Conservation (phyloP, 768 basidiomycete species). For the Serendipita sp. region DNA sequence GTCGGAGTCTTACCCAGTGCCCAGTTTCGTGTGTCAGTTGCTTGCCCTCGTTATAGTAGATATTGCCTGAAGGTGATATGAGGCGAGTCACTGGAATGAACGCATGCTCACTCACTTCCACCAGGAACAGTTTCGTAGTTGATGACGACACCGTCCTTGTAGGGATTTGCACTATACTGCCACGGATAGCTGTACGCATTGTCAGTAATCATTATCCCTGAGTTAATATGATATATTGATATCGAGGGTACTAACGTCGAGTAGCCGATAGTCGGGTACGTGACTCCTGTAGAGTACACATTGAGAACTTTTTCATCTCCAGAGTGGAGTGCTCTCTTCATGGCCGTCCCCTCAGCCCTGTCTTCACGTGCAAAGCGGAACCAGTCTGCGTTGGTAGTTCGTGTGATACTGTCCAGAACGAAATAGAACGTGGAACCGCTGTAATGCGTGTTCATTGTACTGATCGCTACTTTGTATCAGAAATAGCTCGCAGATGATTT, state of each 20-base stretch:
- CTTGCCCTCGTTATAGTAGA: neutral
- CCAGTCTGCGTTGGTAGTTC: neutral
- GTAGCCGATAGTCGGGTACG: neutral
- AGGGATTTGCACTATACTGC: conserved; percentile 15
- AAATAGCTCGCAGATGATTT: neutral
- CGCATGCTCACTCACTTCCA: neutral
- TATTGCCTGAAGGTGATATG: neutral
- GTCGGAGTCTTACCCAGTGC: conserved; percentile 13
- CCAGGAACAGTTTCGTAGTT: conserved; percentile 4
- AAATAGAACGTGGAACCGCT: neutral
- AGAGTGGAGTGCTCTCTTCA: neutral
- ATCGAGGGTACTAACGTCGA: conserved; percentile 7
- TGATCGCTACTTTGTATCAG: neutral
- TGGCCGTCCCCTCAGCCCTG: neutral
- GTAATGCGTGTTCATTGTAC: neutral
- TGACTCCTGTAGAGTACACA: neutral
- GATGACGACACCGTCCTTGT: conserved; percentile 25
- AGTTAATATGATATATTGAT: conserved; percentile 17
- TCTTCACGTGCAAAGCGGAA: neutral
- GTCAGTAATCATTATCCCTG: too few species aligned
- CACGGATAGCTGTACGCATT: conserved; percentile 19
- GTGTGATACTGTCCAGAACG: neutral
- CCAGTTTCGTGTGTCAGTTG: conserved; percentile 13
- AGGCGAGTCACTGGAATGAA: neutral
- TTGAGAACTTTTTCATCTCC: neutral